Base-by-base conservation (phyloP, 768 basidiomycete species). In the Nidula microcarpa region DNA sequence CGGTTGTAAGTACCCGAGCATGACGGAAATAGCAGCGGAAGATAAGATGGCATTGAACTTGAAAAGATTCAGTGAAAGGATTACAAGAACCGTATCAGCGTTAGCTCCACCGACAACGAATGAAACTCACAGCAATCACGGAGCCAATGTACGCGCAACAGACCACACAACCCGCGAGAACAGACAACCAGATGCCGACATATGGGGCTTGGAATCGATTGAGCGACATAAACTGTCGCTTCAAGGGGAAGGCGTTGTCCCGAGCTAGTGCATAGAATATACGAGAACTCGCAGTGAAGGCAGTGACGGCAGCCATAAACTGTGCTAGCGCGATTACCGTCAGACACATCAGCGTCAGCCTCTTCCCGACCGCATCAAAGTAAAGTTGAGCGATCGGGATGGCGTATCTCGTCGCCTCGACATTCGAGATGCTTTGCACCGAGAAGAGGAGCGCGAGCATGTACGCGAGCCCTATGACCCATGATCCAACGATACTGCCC, bases 121-220 rank as follows among this genome's bases (percentile, higher is more conserved):
- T 46, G 17, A 43, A 13, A 69, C 79, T 46, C 54, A 84, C 80
- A 17, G 79, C 82, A 52, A 83, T 74, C 1, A 72, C 62, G 3
- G 79, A 81, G 6, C 80, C 82, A 52, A 84, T 81, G 56, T 84
- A 84, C 35, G 81, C 76, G 56, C 79, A 82, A 34, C 78, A 81
- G 47, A 84, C 75, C 39, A 78, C 59, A 55, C 80, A 83, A 0
- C 79, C 82, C 33, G 79, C 59, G 17, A 80, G 54, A 5, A 81
- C 82, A 1, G 79, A 80, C 11, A 74, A 56, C 81, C 81, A 82
- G 5, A 84, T 76, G 16, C 81, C 82, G 58, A 70, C 71, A 49
- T 76, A 80, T 14, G 81, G 80, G 14, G 80, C 78, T 61, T 82
- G 80, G 54, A 67, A 78, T 35, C 76, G 65, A 58, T 80, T 82